Evolutionary conservation across 257 asterid genomes (phyloP), one percentile per base, ranked within the genome.

Genomic region (Rauvolfia tetraphylla): DNA sequence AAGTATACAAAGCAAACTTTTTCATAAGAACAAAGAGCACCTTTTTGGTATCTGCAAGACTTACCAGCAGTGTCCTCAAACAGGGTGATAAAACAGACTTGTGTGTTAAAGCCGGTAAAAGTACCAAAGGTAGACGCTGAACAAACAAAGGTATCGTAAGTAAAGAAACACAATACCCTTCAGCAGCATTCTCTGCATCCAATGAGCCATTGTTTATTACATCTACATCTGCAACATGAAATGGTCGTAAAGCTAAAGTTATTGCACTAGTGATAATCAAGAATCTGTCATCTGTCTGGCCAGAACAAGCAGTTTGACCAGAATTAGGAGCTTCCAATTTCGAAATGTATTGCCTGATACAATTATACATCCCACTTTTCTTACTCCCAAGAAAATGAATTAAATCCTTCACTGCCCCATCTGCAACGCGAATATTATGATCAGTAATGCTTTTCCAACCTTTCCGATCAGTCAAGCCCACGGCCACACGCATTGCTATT

Each of bases 81-180:
- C 97, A 91, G 76, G 97, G 88, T 34, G 92, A 88, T 83, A 95
- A 68, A 33, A 95, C 95, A 29, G 96, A 89, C 54, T 81, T 88
- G 89, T 95, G 99, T 75, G 87, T 91, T 84, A 95, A 79, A 85
- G 99, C 97, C 75, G 98, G 98, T 69, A 92, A 83, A 70, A 95
- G 93, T 68, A 93, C 85, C 75, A 83, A 56, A 46, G 99, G 99
- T 74, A 95, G 79, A 76, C 96, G 93, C 80, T 90, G 96, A 84
- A 88, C 91, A 81, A 95, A 78, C 96, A 96, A 87, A 78, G 99
- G 99, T 77, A 95, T 85, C 27, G 97, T 92, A 70, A 95, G 95
- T 77, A 95, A 63, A 73, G 79, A 86, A 73, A 87, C 78, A 83
- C 93, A 92, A 80, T 85, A 95, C 77, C 91, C 93, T 81, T 88